These are phyloP conservation scores for Aethionema arabicum DNA, from an alignment of 345 rosid species.

Conservation along the genomic window DNA sequence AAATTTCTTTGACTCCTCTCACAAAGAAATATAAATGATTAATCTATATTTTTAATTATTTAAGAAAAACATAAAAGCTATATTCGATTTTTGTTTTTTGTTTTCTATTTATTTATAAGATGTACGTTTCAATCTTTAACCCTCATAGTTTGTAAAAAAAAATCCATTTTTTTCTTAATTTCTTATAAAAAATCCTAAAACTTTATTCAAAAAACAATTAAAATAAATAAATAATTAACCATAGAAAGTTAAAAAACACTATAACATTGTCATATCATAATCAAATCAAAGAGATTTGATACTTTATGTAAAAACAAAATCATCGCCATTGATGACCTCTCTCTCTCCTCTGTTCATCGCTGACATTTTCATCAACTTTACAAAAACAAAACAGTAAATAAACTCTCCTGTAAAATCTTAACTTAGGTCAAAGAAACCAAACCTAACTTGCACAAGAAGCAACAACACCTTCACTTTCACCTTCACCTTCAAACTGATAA, in stretches of 20 bases:
- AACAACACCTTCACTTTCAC: constrained; percentile 30
- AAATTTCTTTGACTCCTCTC: no score
- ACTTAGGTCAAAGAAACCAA: neutral
- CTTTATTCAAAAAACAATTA: no score
- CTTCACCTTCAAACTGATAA: constrained; percentile 40
- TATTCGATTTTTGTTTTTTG: no score
- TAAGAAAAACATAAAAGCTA: no score
- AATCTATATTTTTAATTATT: no score
- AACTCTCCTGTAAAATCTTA: neutral
- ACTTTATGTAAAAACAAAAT: constrained; percentile 10
- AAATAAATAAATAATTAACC: neutral
- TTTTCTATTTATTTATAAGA: no score
- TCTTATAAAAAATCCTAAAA: no score
- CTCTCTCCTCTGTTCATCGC: constrained; percentile 12
- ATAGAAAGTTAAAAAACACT: neutral
- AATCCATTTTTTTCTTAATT: no score
- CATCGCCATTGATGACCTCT: constrained; percentile 17
- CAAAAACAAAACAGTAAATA: neutral
- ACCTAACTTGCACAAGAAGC: constrained; percentile 50
- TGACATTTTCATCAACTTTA: constrained; percentile 1
- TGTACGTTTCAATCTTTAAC: no score
- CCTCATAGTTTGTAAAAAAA: no score
- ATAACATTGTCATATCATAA: constrained; percentile 21
- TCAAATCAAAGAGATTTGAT: constrained; percentile 26
- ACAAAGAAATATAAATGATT: no score